phyloP scores from a whole-genome alignment of 2,329 filamentous ascomycete genomes.

The Cercospora sp. region DNA sequence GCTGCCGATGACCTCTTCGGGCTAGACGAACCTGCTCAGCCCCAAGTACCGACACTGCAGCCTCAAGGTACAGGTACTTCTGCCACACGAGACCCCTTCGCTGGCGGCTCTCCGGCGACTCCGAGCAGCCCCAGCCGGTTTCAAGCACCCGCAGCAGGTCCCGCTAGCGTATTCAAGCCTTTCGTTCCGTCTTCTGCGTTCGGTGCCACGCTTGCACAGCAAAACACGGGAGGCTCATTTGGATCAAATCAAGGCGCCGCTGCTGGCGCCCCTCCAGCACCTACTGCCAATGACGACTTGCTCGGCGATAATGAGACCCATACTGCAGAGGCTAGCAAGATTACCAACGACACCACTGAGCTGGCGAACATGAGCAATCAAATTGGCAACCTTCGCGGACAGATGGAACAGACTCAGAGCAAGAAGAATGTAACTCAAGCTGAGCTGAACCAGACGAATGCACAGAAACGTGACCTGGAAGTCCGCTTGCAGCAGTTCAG shows the following conservation, averaged over 20 bases:
- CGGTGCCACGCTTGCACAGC: slow-evolving; percentile 75
- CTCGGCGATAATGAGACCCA: slow-evolving; percentile 76
- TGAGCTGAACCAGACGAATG: slow-evolving; percentile 75
- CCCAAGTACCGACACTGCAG: slow-evolving; percentile 53
- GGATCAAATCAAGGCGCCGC: slow-evolving; percentile 31
- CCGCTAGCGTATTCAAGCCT: slow-evolving; percentile 68
- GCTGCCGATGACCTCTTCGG: slow-evolving; percentile 93
- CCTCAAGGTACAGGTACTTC: slow-evolving; percentile 77
- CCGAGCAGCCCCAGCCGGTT: slow-evolving; percentile 54
- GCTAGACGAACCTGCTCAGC: slow-evolving; percentile 68
- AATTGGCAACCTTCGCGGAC: slow-evolving; percentile 82
- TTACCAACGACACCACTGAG: slow-evolving; percentile 87
- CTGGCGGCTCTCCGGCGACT: slow-evolving; percentile 50
- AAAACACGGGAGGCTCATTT: slow-evolving; percentile 67
- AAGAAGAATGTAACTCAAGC: slow-evolving; percentile 78
- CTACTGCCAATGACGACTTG: slow-evolving; percentile 66
- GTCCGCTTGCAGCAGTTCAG: slow-evolving; percentile 82
- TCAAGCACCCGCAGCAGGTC: slow-evolving; percentile 33
- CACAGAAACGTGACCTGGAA: slow-evolving; percentile 93
- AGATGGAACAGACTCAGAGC: slow-evolving; percentile 89
- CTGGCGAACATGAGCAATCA: slow-evolving; percentile 95
- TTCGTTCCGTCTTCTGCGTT: slow-evolving; percentile 93
- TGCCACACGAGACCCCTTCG: slow-evolving; percentile 61
- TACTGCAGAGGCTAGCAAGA: slow-evolving; percentile 80
- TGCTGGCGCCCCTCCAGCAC: slow-evolving; percentile 30